These are phyloP conservation scores for Hortaea werneckii DNA, from an alignment of 2,329 filamentous ascomycete species.

Conservation along the genomic window DNA sequence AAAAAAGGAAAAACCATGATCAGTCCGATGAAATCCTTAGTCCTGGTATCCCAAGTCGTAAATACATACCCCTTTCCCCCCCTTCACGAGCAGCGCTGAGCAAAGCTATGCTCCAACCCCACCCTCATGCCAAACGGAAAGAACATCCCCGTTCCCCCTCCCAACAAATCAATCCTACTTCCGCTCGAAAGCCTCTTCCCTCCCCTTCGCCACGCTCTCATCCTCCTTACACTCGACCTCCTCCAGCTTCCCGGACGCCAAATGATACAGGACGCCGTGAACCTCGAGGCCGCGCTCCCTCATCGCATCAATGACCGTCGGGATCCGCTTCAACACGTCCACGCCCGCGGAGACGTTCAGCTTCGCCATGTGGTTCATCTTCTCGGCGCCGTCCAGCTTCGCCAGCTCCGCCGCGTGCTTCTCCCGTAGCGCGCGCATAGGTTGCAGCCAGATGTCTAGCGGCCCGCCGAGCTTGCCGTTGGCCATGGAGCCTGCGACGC, in stretches of 20 bases:
- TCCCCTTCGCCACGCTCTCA: slow-evolving; percentile 12
- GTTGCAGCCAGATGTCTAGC: slow-evolving; percentile 52
- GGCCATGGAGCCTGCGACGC: slow-evolving; percentile 44
- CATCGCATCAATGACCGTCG: slow-evolving; percentile 59
- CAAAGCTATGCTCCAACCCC: no score
- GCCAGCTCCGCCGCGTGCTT: slow-evolving; percentile 43
- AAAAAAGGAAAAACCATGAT: no score
- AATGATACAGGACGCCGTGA: slow-evolving; percentile 69
- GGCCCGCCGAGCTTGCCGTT: slow-evolving; percentile 46
- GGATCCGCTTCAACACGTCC: slow-evolving; percentile 57
- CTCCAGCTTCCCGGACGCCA: slow-evolving; percentile 45
- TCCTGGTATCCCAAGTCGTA: no score
- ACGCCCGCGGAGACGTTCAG: slow-evolving; percentile 65
- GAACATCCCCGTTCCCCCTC: no score
- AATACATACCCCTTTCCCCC: no score
- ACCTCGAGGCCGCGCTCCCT: slow-evolving; percentile 60
- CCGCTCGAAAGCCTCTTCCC: slow-evolving; percentile 17
- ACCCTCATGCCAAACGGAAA: no score
- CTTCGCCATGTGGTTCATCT: slow-evolving; percentile 57
- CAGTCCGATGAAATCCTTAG: no score
- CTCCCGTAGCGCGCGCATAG: slow-evolving; percentile 44
- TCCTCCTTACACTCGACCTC: slow-evolving; percentile 36
- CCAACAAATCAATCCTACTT: slow-evolving; percentile 3
- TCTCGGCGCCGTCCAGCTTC: slow-evolving; percentile 37
- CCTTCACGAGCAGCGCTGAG: no score